phyloP scores from a whole-genome alignment of 2,329 filamentous ascomycete genomes.

The Ophiosphaerella narmari region DNA sequence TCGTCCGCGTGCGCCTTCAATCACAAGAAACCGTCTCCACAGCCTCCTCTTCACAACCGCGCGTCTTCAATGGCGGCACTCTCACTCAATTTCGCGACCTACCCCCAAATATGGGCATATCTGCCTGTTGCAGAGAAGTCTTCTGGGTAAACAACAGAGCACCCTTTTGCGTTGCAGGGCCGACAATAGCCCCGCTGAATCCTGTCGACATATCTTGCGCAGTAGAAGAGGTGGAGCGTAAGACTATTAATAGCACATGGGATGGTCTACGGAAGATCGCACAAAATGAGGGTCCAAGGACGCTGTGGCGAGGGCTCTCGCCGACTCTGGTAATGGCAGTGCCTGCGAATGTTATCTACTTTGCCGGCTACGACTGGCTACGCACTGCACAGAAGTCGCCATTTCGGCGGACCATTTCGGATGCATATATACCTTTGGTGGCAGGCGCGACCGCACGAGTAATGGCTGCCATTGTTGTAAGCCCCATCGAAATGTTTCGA shows the following conservation, averaged over 20 bases:
- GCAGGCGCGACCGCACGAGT: slow-evolving; percentile 80
- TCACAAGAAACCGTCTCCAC: slow-evolving; percentile 68
- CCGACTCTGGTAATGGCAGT: slow-evolving; percentile 93
- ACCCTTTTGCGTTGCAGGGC: slow-evolving; percentile 77
- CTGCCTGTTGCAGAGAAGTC: slow-evolving; percentile 92
- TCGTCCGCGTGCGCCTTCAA: slow-evolving; percentile 92
- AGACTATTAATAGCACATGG: slow-evolving; percentile 85
- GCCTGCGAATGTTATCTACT: slow-evolving; percentile 97
- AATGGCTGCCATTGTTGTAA: slow-evolving; percentile 79
- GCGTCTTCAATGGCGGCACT: slow-evolving; percentile 30
- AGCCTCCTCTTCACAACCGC: slow-evolving; percentile 58
- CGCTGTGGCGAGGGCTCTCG: slow-evolving; percentile 91
- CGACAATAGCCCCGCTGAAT: slow-evolving; percentile 51
- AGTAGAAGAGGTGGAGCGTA: slow-evolving; percentile 82
- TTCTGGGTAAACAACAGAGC: slow-evolving; percentile 92
- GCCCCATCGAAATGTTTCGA: slow-evolving; percentile 90
- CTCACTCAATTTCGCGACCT: slow-evolving; percentile 65
- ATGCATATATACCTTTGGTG: slow-evolving; percentile 76
- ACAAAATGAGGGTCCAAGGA: slow-evolving; percentile 83
- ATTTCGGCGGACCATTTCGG: slow-evolving; percentile 60
- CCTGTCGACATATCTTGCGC: slow-evolving; percentile 67
- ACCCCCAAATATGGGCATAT: slow-evolving; percentile 85
- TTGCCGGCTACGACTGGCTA: slow-evolving; percentile 96
- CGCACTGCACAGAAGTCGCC: slow-evolving; percentile 75
- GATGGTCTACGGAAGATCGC: slow-evolving; percentile 95